These are phyloP conservation scores for Omphalea diandra DNA, from an alignment of 441 rosid genomes.

Conservation along the genomic window DNA sequence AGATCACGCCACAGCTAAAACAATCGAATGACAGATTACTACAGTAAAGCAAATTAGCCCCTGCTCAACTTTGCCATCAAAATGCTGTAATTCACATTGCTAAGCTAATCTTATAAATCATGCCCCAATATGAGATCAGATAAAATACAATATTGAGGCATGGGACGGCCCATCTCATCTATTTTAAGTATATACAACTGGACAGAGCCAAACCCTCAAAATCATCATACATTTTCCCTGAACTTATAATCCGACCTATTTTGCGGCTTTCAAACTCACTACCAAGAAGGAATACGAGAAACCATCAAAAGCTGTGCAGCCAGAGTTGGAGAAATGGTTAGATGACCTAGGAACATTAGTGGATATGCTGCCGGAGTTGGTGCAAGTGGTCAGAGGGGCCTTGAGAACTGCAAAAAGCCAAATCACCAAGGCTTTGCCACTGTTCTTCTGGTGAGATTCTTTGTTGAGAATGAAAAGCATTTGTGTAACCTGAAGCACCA, in stretches of 20 bases:
- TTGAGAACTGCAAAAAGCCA: conserved; percentile 16
- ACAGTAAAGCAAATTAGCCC: not conserved
- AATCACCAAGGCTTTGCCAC: conserved; percentile 24
- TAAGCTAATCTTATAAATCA: conserved; percentile 8
- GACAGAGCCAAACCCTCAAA: conserved; percentile 25
- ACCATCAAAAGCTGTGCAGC: conserved; percentile 9
- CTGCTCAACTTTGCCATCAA: not conserved
- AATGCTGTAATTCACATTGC: conserved; percentile 1
- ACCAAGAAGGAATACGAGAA: not conserved
- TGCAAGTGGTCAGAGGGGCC: conserved; percentile 23
- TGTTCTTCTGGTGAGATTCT: conserved; percentile 26
- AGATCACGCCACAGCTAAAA: not conserved
- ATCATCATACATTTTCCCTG: not conserved
- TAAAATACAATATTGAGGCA: conserved; percentile 29
- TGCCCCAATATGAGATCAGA: conserved; percentile 24
- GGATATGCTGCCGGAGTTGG: conserved; percentile 31
- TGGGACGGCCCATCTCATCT: conserved; percentile 14
- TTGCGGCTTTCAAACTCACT: conserved; percentile 22
- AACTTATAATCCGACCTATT: conserved; percentile 18
- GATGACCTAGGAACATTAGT: conserved; percentile 23
- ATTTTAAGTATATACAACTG: conserved; percentile 34
- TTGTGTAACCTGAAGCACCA: conserved; percentile 23
- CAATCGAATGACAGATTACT: not conserved
- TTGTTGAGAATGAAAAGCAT: conserved; percentile 21
- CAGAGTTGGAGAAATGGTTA: not conserved